Evolutionary conservation across 2,329 filamentous ascomycete genomes (phyloP).

Genomic region (Mycosphaerella sp.): DNA sequence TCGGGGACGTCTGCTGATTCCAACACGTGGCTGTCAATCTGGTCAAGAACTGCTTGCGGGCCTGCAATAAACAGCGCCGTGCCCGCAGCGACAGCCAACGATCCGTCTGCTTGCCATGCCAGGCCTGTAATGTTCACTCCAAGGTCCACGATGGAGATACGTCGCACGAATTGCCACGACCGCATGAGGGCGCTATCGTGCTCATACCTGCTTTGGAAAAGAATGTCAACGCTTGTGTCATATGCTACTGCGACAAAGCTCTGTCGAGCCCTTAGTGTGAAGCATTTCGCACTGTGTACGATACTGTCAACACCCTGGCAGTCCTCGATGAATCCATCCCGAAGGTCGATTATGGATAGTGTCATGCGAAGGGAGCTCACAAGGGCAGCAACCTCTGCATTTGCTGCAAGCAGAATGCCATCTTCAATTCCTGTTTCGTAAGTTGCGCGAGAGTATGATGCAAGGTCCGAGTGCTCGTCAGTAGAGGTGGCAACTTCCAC

Average conservation of each 20-base stretch:
- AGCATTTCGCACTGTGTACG: slow-evolving; percentile 15
- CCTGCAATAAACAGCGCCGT: slow-evolving; percentile 87
- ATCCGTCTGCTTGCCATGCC: slow-evolving; percentile 72
- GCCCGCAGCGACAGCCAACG: slow-evolving; percentile 79
- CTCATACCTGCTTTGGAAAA: slow-evolving; percentile 27
- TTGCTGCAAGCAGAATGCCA: slow-evolving; percentile 20
- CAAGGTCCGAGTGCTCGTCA: background rate
- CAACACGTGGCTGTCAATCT: slow-evolving; percentile 41
- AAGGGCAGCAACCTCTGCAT: slow-evolving; percentile 23
- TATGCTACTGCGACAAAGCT: slow-evolving; percentile 28
- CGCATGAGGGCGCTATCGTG: slow-evolving; percentile 10
- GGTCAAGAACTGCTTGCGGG: slow-evolving; percentile 61
- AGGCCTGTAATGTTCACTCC: slow-evolving; percentile 23
- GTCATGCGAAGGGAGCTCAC: slow-evolving; percentile 16
- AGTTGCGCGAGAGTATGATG: background rate
- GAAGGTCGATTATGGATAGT: slow-evolving; percentile 26
- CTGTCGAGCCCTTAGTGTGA: slow-evolving; percentile 14
- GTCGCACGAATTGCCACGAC: slow-evolving; percentile 24
- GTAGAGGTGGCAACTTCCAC: background rate
- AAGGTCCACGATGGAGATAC: slow-evolving; percentile 22
- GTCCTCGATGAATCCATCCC: slow-evolving; percentile 30
- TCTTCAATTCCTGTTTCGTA: slow-evolving; percentile 17
- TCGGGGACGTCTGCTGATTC: slow-evolving; percentile 12
- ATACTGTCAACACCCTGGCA: slow-evolving; percentile 10
- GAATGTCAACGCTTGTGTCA: slow-evolving; percentile 21